Evolutionary conservation across 2,329 filamentous ascomycete species (phyloP).

Genomic region (Volutella citrinella): DNA sequence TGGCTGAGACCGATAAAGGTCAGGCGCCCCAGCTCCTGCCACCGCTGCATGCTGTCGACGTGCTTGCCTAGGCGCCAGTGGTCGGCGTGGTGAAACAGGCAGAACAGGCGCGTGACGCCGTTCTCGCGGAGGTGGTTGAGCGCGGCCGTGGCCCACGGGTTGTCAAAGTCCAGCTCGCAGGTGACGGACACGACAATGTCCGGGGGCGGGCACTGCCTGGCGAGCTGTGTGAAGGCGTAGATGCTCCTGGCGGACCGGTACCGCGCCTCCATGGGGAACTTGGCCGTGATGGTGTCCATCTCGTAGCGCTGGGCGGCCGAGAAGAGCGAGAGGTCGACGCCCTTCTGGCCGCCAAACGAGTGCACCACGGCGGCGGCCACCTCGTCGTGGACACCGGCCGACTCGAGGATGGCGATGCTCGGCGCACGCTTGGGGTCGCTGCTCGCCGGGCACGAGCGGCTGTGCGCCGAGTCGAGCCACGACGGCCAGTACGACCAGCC

Average conservation of each 20-base stretch:
- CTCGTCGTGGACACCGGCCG: conserved; percentile 26
- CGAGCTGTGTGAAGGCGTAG: conserved; percentile 13
- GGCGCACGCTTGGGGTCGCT: too few relatives aligned
- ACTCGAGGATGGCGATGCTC: conserved; percentile 22
- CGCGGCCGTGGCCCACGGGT: too few relatives aligned
- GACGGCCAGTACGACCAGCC: too few relatives aligned
- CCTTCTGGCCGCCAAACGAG: conserved; percentile 20
- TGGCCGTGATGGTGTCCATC: conserved; percentile 24
- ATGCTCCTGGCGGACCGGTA: conserved; percentile 12
- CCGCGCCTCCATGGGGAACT: conserved; percentile 20
- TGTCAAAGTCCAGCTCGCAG: conserved; percentile 27
- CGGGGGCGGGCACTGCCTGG: conserved; percentile 12
- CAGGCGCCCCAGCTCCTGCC: conserved; percentile 16
- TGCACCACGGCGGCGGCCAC: conserved; percentile 24
- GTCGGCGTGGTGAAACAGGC: conserved; percentile 27
- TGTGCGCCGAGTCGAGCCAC: too few relatives aligned
- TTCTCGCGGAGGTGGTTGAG: conserved; percentile 18
- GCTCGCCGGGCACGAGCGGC: too few relatives aligned
- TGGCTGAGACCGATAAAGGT: conserved; percentile 26
- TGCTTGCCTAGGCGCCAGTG: conserved; percentile 20
- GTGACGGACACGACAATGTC: conserved; percentile 27
- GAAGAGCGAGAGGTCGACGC: conserved; percentile 19
- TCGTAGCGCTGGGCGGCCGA: conserved; percentile 23
- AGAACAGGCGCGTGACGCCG: conserved; percentile 23
- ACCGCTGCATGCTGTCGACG: conserved; percentile 19